A percentile compares a stretch with the other conserved stretches of the same genome.
These are phyloP conservation scores for Aspergillus transmontanensis DNA, from an alignment of 2,329 filamentous ascomycete species.

Conservation along the genomic window DNA sequence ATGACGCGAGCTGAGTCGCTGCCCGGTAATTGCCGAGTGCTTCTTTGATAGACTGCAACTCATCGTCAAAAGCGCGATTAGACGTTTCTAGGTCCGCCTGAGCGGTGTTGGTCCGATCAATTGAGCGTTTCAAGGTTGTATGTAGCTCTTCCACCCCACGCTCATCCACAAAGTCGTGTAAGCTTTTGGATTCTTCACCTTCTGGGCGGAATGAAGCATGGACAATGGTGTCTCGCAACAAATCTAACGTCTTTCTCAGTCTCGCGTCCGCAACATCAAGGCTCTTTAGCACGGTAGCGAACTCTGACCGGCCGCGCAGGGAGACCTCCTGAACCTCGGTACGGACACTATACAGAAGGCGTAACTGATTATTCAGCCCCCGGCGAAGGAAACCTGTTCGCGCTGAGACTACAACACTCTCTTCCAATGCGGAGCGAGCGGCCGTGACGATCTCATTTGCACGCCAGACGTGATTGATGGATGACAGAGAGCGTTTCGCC, in stretches of 20 bases:
- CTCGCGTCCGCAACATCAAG: conserved; percentile 62
- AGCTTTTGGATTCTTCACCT: conserved; percentile 53
- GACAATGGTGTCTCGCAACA: conserved; percentile 60
- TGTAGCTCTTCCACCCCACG: conserved; percentile 61
- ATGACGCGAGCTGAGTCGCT: conserved; percentile 42
- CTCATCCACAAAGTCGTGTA: conserved; percentile 70
- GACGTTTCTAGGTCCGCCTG: conserved; percentile 60
- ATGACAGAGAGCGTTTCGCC: conserved; percentile 83
- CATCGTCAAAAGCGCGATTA: conserved; percentile 70
- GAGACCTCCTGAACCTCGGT: conserved; percentile 48
- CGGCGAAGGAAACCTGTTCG: conserved; percentile 68
- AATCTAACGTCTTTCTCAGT: conserved; percentile 57
- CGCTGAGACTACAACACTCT: conserved; percentile 72
- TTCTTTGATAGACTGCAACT: conserved; percentile 67
- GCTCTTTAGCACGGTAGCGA: conserved; percentile 53
- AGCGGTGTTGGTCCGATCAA: conserved; percentile 62
- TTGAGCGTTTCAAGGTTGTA: conserved; percentile 58
- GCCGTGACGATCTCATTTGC: conserved; percentile 82
- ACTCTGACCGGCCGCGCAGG: conserved; percentile 45
- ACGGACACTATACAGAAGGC: conserved; percentile 46
- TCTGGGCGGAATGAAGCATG: conserved; percentile 58
- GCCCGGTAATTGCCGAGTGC: conserved; percentile 51
- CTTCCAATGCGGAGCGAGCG: conserved; percentile 75
- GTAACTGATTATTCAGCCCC: conserved; percentile 58
- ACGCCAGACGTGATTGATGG: conserved; percentile 78